Conservation (phyloP, 176 grass and related monocot genomes). For the Carex myosuroides region DNA sequence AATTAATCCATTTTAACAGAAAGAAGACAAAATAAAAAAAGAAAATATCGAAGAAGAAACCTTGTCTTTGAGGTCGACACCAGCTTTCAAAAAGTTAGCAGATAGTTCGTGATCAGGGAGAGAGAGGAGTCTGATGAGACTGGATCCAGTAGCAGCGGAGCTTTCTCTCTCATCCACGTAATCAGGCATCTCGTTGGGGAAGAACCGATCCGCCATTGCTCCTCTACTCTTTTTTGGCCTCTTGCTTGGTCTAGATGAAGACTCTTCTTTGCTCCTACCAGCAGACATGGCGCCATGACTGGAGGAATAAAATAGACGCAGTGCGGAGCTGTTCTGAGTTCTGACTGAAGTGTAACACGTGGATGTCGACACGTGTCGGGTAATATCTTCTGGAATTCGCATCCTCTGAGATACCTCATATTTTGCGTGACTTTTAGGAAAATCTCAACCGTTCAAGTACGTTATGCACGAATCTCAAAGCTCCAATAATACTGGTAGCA, state of each 20-base stretch:
- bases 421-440: no score
- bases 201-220: slow-evolving; percentile 76
- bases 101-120: slow-evolving; percentile 51
- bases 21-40: neutral
- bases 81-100: slow-evolving; percentile 38
- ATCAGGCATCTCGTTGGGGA: slow-evolving; percentile 68
- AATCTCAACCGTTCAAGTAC: no score
- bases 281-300: neutral
- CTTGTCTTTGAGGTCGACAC: slow-evolving; percentile 72
- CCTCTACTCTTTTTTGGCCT: slow-evolving; percentile 2
- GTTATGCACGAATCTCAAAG: no score
- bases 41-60: slow-evolving; percentile 2
- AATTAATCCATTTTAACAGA: neutral
- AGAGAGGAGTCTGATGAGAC: slow-evolving; percentile 40
- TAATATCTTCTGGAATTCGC: no score
- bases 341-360: neutral
- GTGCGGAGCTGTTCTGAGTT: neutral
- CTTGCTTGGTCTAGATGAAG: neutral
- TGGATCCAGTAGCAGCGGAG: slow-evolving; percentile 13
- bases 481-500: no score
- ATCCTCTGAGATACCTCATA: no score
- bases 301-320: neutral
- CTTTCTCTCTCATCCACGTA: slow-evolving; percentile 54
- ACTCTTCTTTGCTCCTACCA: slow-evolving; percentile 2
- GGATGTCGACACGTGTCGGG: neutral